Evolutionary conservation across 2,329 filamentous ascomycete genomes (phyloP).

Genomic region (Claviceps spartinae): DNA sequence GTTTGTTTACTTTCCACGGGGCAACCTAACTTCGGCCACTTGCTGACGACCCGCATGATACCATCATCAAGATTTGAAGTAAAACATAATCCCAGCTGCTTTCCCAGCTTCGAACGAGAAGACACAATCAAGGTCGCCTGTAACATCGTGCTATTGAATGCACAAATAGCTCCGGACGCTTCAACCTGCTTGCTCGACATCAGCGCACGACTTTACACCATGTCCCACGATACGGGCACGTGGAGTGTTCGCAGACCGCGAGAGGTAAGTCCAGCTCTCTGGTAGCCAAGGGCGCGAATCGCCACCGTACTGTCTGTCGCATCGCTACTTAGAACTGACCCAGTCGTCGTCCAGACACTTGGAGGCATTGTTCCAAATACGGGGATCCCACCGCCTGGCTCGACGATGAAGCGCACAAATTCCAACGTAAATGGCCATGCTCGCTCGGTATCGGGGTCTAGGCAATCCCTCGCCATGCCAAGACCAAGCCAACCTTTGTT

Average conservation of each 20-base stretch:
- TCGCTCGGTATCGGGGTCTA: conserved; percentile 69
- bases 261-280: conserved; percentile 48
- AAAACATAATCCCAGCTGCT: background rate
- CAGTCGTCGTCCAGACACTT: conserved; percentile 50
- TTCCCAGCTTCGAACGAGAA: background rate
- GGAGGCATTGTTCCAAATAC: conserved; percentile 73
- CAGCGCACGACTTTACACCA: conserved; percentile 23
- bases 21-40: conserved; percentile 22
- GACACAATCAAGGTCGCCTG: background rate
- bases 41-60: background rate
- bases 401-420: conserved; percentile 85
- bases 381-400: conserved; percentile 77
- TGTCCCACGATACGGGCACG: conserved; percentile 78
- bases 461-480: conserved; percentile 72
- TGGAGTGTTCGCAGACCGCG: conserved; percentile 86
- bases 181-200: background rate
- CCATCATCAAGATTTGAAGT: background rate
- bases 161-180: background rate
- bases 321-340: conserved; percentile 1
- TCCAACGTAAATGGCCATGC: conserved; percentile 59
- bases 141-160: background rate
- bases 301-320: conserved; percentile 8
- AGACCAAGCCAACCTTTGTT: conserved; percentile 81
- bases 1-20: conserved; percentile 31
- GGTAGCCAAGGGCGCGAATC: conserved; percentile 2